Percentiles rank a stretch among this genome's conserved stretches.
Conservation (phyloP, 805 yeast species). For the Tetrapisispora arboricola region DNA sequence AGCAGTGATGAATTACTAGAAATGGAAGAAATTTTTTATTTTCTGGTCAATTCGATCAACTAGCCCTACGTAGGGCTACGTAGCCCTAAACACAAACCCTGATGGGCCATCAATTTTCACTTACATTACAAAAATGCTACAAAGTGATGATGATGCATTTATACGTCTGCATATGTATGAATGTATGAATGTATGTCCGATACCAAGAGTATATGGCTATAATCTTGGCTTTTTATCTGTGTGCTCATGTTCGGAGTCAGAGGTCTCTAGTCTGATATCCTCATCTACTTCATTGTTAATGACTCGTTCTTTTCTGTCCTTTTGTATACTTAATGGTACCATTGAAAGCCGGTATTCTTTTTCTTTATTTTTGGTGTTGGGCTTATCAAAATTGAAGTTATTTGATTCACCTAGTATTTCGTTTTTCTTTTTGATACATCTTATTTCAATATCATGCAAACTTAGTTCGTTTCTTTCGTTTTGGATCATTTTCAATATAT, state of each 20-base stretch:
- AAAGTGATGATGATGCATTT: too few species aligned
- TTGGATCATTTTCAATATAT: constrained; percentile 34
- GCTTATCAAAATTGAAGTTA: not conserved
- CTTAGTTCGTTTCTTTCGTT: constrained; percentile 4
- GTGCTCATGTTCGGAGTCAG: not conserved
- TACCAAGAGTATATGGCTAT: not conserved
- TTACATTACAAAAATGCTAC: too few species aligned
- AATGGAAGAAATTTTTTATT: too few species aligned
- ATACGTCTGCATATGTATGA: not conserved
- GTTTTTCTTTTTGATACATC: constrained; percentile 19
- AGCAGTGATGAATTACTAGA: too few species aligned
- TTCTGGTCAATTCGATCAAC: too few species aligned
- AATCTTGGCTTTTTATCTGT: not conserved
- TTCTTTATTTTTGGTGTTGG: not conserved
- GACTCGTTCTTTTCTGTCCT: not conserved
- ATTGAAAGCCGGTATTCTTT: constrained; percentile 1
- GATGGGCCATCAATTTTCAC: too few species aligned
- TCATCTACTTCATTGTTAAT: not conserved
- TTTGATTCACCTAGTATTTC: constrained; percentile 7
- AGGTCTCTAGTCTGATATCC: too few species aligned
- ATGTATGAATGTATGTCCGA: not conserved
- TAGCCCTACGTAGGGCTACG: too few species aligned
- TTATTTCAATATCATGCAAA: constrained; percentile 14
- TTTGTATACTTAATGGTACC: not conserved
- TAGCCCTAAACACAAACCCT: too few species aligned